These are phyloP conservation scores for Penicillium lagena DNA, from an alignment of 495 filamentous ascomycete genomes.

Conservation along the genomic window DNA sequence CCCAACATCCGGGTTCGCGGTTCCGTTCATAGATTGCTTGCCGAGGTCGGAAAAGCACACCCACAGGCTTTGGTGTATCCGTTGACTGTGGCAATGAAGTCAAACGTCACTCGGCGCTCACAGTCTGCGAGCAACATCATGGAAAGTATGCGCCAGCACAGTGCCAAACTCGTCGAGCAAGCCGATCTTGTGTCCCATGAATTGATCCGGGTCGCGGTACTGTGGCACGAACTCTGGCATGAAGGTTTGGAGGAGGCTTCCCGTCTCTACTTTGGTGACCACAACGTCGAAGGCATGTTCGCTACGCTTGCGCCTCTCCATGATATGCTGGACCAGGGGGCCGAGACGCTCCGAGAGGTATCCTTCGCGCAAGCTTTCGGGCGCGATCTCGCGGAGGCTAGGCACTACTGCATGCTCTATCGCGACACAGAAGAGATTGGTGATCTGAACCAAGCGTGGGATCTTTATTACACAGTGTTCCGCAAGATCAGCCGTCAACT, in stretches of 20 bases:
- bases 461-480: conserved; percentile 97
- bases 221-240: conserved; percentile 99
- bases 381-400: conserved; percentile 86
- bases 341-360: conserved; percentile 88
- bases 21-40: conserved; percentile 83
- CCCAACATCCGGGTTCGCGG: conserved; percentile 77
- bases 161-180: conserved; percentile 88
- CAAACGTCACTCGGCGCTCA: conserved; percentile 68
- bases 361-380: conserved; percentile 98
- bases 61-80: conserved; percentile 99
- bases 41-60: conserved; percentile 87
- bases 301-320: conserved; percentile 83
- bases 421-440: conserved; percentile 78
- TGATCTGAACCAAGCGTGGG: conserved; percentile 96
- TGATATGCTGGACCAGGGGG: conserved; percentile 80
- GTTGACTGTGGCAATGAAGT: conserved; percentile 98
- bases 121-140: conserved; percentile 86
- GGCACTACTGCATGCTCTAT: conserved; percentile 93
- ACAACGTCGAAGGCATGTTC: conserved; percentile 97
- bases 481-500: conserved; percentile 90
- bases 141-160: conserved; percentile 96
- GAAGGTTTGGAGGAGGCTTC: conserved; percentile 98
- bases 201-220: conserved; percentile 88
- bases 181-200: conserved; percentile 91
- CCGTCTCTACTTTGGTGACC: conserved; percentile 84